Conservation (phyloP, 495 filamentous ascomycete species). For the Cercophora samala region DNA sequence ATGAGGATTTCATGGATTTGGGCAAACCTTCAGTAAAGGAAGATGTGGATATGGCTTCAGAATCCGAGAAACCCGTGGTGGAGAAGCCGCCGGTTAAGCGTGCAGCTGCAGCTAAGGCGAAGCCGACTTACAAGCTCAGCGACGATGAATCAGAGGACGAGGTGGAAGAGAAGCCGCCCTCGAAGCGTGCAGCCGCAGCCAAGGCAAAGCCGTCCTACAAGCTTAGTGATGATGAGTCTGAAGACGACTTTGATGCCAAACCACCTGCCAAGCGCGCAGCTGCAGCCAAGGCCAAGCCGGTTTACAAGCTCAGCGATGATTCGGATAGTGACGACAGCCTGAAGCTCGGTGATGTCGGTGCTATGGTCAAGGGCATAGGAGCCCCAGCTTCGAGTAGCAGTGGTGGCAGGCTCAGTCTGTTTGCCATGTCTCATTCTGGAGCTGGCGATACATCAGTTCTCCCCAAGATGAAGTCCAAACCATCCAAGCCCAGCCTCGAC, state of each 20-base stretch:
- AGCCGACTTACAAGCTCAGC: neutral
- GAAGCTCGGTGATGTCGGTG: constrained; percentile 77
- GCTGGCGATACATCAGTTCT: constrained; percentile 42
- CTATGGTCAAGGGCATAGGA: constrained; percentile 87
- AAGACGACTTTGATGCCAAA: constrained; percentile 24
- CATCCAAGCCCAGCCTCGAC: constrained; percentile 49
- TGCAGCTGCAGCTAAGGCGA: constrained; percentile 10
- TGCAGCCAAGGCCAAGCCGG: constrained; percentile 39
- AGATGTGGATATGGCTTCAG: constrained; percentile 20
- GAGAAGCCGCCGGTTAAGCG: constrained; percentile 16
- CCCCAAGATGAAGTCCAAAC: constrained; percentile 52
- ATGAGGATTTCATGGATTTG: constrained; percentile 39
- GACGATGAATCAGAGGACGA: constrained; percentile 19
- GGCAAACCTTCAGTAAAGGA: constrained; percentile 28
- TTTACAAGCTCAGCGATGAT: constrained; percentile 42
- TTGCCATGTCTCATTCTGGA: constrained; percentile 67
- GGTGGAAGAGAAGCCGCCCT: constrained; percentile 18
- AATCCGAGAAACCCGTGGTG: constrained; percentile 14
- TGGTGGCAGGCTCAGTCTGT: constrained; percentile 59
- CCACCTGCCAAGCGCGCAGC: constrained; percentile 38
- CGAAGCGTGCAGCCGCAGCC: constrained; percentile 18
- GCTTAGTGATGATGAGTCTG: neutral
- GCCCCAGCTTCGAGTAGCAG: constrained; percentile 40
- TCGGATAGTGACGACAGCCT: constrained; percentile 55
- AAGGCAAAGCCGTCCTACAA: constrained; percentile 13